phyloP scores from a whole-genome alignment of 164 flowering plant genomes.

The Tinospora cordifolia region DNA sequence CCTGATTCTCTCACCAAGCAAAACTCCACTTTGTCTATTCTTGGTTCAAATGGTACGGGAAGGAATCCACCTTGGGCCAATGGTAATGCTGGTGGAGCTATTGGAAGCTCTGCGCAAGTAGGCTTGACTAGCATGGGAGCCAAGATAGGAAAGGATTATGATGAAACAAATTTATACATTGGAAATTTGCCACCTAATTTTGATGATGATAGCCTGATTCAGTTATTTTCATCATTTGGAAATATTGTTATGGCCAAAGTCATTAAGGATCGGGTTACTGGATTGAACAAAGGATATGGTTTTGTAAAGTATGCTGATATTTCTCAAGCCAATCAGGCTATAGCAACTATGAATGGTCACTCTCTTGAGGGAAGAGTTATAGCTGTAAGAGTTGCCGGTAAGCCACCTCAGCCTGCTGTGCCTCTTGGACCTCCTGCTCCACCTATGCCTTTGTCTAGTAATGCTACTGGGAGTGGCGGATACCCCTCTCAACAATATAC shows the following conservation, averaged over 20 bases:
- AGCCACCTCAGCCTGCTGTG: conserved; percentile 79
- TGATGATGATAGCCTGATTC: conserved; percentile 81
- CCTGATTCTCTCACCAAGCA: conserved; percentile 62
- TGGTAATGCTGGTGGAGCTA: conserved; percentile 31
- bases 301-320: conserved; percentile 87
- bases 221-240: conserved; percentile 67
- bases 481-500: conserved; percentile 78
- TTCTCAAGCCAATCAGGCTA: conserved; percentile 76
- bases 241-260: conserved; percentile 92
- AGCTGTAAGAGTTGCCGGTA: conserved; percentile 94
- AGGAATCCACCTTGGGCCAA: conserved; percentile 78
- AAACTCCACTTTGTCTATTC: conserved; percentile 32
- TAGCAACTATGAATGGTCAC: conserved; percentile 70
- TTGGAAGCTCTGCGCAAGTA: conserved; percentile 35
- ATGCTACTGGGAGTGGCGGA: conserved; percentile 30
- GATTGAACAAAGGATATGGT: conserved; percentile 90
- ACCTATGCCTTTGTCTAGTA: conserved; percentile 41
- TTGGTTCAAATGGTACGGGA: conserved; percentile 49
- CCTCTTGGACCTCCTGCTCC: conserved; percentile 75
- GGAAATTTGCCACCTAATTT: conserved; percentile 83
- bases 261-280: conserved; percentile 69
- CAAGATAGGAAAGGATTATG: conserved; percentile 60
- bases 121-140: conserved; percentile 34
- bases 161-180: conserved; percentile 81
- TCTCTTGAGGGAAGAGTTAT: conserved; percentile 73